Evolutionary conservation across 2,329 filamentous ascomycete species (phyloP).

Genomic region (Xylariaceae sp.): DNA sequence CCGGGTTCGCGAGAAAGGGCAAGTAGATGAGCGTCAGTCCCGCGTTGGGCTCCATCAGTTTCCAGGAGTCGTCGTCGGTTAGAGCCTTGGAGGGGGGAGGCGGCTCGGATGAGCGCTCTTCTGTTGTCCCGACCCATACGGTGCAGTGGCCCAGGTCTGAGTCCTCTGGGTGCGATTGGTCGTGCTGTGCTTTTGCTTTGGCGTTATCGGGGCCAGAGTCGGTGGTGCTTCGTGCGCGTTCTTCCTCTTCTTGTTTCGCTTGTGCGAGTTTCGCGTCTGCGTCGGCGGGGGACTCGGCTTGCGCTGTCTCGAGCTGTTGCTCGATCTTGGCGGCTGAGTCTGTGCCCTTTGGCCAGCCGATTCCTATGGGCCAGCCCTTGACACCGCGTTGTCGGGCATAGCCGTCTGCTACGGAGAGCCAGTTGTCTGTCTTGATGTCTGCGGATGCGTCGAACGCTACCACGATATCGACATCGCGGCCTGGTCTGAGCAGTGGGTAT

Average conservation of each 20-base stretch:
- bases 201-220: constrained; percentile 23
- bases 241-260: constrained; percentile 40
- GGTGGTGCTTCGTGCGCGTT: constrained; percentile 39
- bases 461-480: constrained; percentile 81
- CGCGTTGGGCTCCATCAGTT: constrained; percentile 68
- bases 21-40: constrained; percentile 89
- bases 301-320: constrained; percentile 61
- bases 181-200: constrained; percentile 34
- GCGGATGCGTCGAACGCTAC: constrained; percentile 93
- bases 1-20: constrained; percentile 75
- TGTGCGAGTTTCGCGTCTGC: constrained; percentile 58
- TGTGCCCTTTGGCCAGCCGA: constrained; percentile 76
- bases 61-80: constrained; percentile 58
- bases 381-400: constrained; percentile 86
- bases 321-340: constrained; percentile 56
- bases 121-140: constrained; percentile 83
- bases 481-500: constrained; percentile 85
- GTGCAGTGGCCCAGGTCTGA: constrained; percentile 85
- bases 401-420: constrained; percentile 89
- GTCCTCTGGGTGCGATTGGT: constrained; percentile 39
- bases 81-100: constrained; percentile 47
- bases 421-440: constrained; percentile 90
- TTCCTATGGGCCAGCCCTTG: constrained; percentile 89
- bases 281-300: constrained; percentile 54
- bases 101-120: constrained; percentile 60